Percentiles rank a stretch among this genome's conserved stretches.
These are phyloP conservation scores for Kwoniella pini DNA, from an alignment of 768 basidiomycete species.

Conservation along the genomic window DNA sequence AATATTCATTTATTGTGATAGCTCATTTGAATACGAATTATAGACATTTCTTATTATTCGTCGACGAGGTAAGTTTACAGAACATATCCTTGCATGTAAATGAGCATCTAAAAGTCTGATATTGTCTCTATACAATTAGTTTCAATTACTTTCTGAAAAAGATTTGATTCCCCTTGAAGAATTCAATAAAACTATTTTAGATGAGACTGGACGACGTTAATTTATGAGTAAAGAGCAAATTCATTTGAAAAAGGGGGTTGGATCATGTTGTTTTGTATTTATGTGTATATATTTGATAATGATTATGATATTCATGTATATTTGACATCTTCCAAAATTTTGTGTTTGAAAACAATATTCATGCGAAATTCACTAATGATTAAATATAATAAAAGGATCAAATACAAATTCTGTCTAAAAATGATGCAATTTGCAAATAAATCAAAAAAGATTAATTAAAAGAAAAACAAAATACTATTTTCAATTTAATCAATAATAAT, in stretches of 20 bases:
- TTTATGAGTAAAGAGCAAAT: too few species aligned
- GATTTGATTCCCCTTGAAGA: constrained; percentile 70
- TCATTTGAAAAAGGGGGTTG: neutral
- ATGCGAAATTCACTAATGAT: too few species aligned
- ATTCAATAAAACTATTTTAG: constrained; percentile 74
- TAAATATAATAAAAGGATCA: too few species aligned
- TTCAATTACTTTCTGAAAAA: constrained; percentile 67
- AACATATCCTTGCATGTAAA: neutral
- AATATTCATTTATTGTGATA: constrained; percentile 48
- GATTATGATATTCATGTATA: too few species aligned
- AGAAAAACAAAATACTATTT: too few species aligned
- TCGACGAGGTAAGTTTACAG: constrained; percentile 74
- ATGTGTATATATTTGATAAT: too few species aligned
- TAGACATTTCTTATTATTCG: constrained; percentile 94
- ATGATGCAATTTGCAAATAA: too few species aligned
- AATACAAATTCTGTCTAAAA: too few species aligned
- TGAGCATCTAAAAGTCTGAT: neutral
- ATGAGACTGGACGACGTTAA: constrained; percentile 37
- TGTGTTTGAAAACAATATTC: too few species aligned
- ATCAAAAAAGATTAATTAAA: too few species aligned
- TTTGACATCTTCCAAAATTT: too few species aligned
- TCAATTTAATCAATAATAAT: too few species aligned
- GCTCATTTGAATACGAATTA: constrained; percentile 99
- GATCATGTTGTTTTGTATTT: neutral
- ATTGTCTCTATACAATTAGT: constrained; percentile 26